Evolutionary conservation across 257 asterid genomes (phyloP), one percentile per base, ranked within the genome.

Genomic region (Handroanthus guayacan): DNA sequence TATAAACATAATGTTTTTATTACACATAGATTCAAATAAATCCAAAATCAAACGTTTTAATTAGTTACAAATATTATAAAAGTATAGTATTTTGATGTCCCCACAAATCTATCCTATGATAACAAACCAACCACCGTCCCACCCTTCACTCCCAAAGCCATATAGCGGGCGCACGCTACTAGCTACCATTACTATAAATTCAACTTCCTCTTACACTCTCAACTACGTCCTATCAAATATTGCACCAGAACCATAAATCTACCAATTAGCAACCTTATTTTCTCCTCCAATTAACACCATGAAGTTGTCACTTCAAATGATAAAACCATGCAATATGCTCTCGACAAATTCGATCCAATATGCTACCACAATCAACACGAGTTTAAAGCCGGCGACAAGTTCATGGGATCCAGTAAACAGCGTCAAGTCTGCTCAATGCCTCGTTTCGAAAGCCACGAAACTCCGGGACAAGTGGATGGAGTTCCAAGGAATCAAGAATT

Each of bases 401-500:
- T 34, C 73, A 6, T 72, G 81, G 75, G 60, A 55, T 6, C 60
- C 31, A 25, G 31, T 25, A 25, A 51, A 2, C 43, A 66, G 13
- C 9, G 2, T 48, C 9, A 3, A 18, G 14, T 54, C 73, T 9
- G 17, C 31, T 39, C 65, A 37, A 37, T 20, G 18, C 63, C 31
- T 54, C 2, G 63, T 43, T 9, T 50, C 76, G 6, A 73, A 64
- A 39, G 76, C 78, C 0, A 62, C 50, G 3, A 78, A 72, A 25
- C 79, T 86, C 31, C 78, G 82, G 3, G 83, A 89, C 16, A 83
- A 82, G 43, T 91, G 97, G 97, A 85, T 65, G 85, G 97, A 91
- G 54, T 84, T 84, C n/a, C 97, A 91, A 60, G 96, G 97, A 60
- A 78, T 89, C 86, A 82, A 87, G 87, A 86, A 91, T 18, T 91